Percentiles rank a stretch among this genome's conserved stretches.
Conservation (phyloP, 2,329 filamentous ascomycete species). For the Botrytis hyacinthi region DNA sequence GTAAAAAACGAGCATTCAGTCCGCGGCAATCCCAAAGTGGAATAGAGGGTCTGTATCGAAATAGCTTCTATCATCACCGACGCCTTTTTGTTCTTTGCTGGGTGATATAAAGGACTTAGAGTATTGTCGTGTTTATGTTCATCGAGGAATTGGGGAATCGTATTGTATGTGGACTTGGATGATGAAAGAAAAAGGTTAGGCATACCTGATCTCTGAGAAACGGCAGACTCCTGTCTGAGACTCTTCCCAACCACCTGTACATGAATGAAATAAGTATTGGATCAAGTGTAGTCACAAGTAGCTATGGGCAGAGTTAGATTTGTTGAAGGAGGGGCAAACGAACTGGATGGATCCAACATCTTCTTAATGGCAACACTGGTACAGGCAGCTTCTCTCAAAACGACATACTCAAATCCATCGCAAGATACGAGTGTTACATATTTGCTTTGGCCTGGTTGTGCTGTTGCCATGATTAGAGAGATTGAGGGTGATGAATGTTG, state of each 20-base stretch:
- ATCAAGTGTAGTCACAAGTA: background rate
- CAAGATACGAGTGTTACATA: conserved; percentile 75
- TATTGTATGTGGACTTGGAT: background rate
- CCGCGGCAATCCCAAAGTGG: conserved; percentile 29
- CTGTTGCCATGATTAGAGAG: conserved; percentile 20
- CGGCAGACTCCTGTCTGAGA: conserved; percentile 61
- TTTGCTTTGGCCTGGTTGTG: conserved; percentile 46
- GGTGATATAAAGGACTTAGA: background rate
- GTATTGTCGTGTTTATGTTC: background rate
- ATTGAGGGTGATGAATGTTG: background rate
- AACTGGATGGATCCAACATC: conserved; percentile 70
- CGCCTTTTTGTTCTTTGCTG: conserved; percentile 21
- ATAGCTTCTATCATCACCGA: conserved; percentile 38
- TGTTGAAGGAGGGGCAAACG: conserved; percentile 18
- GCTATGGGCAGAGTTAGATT: conserved; percentile 16
- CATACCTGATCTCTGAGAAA: conserved; percentile 74
- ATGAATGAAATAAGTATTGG: conserved; percentile 39
- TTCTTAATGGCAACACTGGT: conserved; percentile 70
- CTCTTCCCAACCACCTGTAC: conserved; percentile 58
- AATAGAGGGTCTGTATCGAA: conserved; percentile 38
- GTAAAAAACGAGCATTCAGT: conserved; percentile 48
- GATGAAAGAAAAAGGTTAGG: conserved; percentile 16
- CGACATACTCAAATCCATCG: conserved; percentile 75
- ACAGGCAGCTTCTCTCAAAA: conserved; percentile 67
- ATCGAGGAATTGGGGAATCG: background rate